Evolutionary conservation across 768 basidiomycete genomes (phyloP).

Genomic region (Suillus variegatus): DNA sequence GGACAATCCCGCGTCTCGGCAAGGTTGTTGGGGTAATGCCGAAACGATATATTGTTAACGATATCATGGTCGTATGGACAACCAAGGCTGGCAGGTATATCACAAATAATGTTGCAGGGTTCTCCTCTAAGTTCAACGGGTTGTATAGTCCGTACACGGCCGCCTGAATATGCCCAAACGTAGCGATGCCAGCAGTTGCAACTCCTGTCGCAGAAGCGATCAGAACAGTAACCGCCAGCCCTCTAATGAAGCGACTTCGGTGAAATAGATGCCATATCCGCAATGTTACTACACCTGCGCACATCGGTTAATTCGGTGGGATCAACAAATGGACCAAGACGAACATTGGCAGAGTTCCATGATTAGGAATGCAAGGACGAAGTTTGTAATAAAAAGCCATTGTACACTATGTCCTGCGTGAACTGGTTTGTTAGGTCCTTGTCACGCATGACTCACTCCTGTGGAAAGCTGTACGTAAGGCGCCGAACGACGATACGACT

Average conservation of each 20-base stretch:
- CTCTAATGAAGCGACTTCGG: slow-evolving; percentile 5
- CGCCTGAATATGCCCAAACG: background rate
- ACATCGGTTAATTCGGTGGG: background rate
- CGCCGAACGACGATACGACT: background rate
- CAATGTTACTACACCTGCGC: slow-evolving; percentile 15
- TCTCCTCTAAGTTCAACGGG: background rate
- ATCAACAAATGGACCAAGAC: background rate
- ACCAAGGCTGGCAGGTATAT: slow-evolving; percentile 17
- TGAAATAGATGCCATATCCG: slow-evolving; percentile 25
- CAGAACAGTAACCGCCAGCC: background rate
- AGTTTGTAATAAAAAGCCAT: background rate
- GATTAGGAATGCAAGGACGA: background rate
- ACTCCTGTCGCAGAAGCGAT: background rate
- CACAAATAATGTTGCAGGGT: background rate
- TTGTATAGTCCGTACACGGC: background rate
- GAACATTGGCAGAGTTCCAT: slow-evolving; percentile 21
- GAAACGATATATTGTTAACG: slow-evolving; percentile 21
- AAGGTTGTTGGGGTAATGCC: slow-evolving; percentile 1
- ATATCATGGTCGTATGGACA: slow-evolving; percentile 18
- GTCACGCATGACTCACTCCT: background rate
- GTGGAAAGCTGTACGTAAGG: background rate
- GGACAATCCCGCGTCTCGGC: slow-evolving; percentile 15
- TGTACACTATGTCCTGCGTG: background rate
- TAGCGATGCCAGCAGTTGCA: background rate
- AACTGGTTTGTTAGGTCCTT: background rate